Evolutionary conservation across 345 rosid species (phyloP).

Genomic region (Eucalyptus regnans): DNA sequence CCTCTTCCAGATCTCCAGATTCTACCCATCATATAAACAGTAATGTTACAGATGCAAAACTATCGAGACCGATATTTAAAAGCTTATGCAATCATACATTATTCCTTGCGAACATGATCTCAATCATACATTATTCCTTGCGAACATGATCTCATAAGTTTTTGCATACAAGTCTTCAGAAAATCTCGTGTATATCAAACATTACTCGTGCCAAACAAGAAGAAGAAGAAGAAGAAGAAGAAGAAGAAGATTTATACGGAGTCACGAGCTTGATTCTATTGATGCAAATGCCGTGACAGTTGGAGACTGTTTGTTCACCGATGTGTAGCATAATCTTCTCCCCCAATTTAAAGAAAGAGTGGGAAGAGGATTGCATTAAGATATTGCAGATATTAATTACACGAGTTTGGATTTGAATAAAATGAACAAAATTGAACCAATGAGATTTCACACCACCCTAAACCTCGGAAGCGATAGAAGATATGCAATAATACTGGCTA

Average conservation of each 20-base stretch:
- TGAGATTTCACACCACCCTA: neutral
- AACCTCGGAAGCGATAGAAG: neutral
- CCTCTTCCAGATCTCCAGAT: neutral
- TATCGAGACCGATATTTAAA: neutral
- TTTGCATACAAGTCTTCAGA: neutral
- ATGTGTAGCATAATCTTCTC: neutral
- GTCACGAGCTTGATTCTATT: neutral
- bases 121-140: neutral
- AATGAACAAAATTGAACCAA: neutral
- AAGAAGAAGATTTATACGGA: neutral
- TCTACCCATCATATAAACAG: neutral
- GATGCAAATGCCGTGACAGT: neutral
- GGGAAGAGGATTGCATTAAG: neutral
- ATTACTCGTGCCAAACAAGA: neutral
- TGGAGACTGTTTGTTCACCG: neutral
- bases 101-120: neutral
- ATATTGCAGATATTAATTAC: neutral
- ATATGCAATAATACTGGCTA: neutral
- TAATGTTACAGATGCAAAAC: neutral
- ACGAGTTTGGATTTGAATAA: neutral
- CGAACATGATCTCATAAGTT: neutral
- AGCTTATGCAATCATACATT: neutral
- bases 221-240: no score
- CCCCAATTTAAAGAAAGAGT: neutral
- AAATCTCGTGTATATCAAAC: neutral